A percentile compares a stretch with the other conserved stretches of the same genome.
Evolutionary conservation across 2,329 filamentous ascomycete species (phyloP).

Genomic region (Verticillium nubilum): DNA sequence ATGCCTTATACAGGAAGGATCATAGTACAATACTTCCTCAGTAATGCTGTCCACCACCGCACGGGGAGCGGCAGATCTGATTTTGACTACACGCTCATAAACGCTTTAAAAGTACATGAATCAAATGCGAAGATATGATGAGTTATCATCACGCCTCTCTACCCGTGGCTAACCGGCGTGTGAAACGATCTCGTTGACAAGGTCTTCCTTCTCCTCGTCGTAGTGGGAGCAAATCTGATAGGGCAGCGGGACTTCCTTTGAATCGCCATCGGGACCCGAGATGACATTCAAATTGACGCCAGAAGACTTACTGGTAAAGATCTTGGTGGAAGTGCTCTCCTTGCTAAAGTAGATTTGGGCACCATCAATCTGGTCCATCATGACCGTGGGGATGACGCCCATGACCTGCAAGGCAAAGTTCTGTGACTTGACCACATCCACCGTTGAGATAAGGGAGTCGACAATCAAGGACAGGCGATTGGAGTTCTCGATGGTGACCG

Average conservation of each 20-base stretch:
- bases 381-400: conserved; percentile 76
- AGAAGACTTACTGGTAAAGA: conserved; percentile 85
- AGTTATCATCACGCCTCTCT: background rate
- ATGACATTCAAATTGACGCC: conserved; percentile 85
- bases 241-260: conserved; percentile 79
- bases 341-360: conserved; percentile 82
- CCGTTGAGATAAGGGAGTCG: conserved; percentile 81
- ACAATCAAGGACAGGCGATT: conserved; percentile 78
- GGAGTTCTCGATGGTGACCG: conserved; percentile 93
- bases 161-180: conserved; percentile 65
- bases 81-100: background rate
- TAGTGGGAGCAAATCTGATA: conserved; percentile 81
- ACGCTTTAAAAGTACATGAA: background rate
- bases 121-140: background rate
- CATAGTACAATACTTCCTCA: background rate
- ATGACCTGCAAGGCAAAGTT: conserved; percentile 94
- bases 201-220: conserved; percentile 62
- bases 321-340: conserved; percentile 70
- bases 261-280: conserved; percentile 67
- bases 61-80: background rate
- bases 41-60: background rate
- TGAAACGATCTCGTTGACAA: conserved; percentile 92
- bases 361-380: conserved; percentile 90
- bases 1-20: too few relatives aligned
- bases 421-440: conserved; percentile 92